These are phyloP conservation scores for Penicillium robsamsonii DNA, from an alignment of 495 filamentous ascomycete species.

Conservation along the genomic window DNA sequence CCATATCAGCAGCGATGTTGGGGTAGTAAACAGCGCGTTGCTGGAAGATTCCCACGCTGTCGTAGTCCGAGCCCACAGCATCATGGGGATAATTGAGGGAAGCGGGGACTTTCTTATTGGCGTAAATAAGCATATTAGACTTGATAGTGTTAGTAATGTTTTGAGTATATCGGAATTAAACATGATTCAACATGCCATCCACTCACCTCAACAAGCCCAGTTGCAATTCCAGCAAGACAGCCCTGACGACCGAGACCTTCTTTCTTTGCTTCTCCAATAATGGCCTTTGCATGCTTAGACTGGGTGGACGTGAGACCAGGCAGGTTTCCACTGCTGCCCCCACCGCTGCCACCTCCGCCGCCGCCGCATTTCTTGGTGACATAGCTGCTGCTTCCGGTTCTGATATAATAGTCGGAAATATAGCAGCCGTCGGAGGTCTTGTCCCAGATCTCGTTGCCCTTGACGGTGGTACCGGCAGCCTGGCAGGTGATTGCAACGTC, in stretches of 20 bases:
- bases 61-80: slow-evolving; percentile 15
- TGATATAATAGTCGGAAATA: slow-evolving; percentile 19
- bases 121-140: slow-evolving; percentile 18
- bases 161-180: neutral
- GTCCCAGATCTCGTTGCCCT: slow-evolving; percentile 20
- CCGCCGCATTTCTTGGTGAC: slow-evolving; percentile 7
- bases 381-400: slow-evolving; percentile 5
- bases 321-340: slow-evolving; percentile 9
- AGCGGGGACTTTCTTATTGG: slow-evolving; percentile 13
- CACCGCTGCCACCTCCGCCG: neutral
- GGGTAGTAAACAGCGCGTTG: slow-evolving; percentile 20
- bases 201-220: slow-evolving; percentile 20
- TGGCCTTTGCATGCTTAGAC: slow-evolving; percentile 18
- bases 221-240: slow-evolving; percentile 22
- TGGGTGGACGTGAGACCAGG: slow-evolving; percentile 18
- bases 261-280: slow-evolving; percentile 18
- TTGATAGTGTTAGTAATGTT: neutral
- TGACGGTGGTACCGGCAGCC: slow-evolving; percentile 14
- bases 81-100: slow-evolving; percentile 23
- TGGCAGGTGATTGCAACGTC: slow-evolving; percentile 19
- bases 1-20: slow-evolving; percentile 21
- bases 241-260: slow-evolving; percentile 17
- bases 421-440: slow-evolving; percentile 22
- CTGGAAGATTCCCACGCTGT: slow-evolving; percentile 25
- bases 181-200: neutral